Evolutionary conservation across 1,284 basidiomycete genomes (phyloP), one percentile per base, ranked within the genome.

Genomic region (Cryptococcus maquisensis): DNA sequence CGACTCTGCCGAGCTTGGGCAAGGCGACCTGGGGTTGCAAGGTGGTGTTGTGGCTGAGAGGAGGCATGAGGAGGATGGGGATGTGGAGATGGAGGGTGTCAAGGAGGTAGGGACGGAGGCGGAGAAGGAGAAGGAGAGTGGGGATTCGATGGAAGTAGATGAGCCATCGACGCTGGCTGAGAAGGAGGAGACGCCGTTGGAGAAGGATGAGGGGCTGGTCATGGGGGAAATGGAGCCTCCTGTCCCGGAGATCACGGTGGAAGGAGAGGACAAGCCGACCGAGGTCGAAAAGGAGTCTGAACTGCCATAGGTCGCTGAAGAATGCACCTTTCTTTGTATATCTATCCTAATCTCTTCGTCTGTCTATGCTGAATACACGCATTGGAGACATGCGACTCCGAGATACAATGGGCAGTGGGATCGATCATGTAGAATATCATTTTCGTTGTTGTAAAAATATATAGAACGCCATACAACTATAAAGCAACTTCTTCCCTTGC

Each of bases 171-270:
- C 28, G 6, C 10, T 32, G 28, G 51, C n/a, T 18, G 47, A 35
- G 32, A 43, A 37, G 18, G 41, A 7, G n/a, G 54, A 48, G 18
- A 40, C 42, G 21, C 49, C 45, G 40, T 24, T 52, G 23, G 55
- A 61, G 18, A 47, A 56, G 12, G 63, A 68, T 56, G 62, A 58
- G 24, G 66, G 68, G 7, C 47, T 70, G 49, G 61, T 66, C 7
- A 64, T 64, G 58, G 68, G 66, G 1, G 65, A 70, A 52, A 60
- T 64, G 59, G 52, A 63, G 12, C 60, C 59, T 21, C 68, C 68
- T 2, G 54, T 48, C 15, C 20, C 54, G 49, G 62, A 60, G 28
- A 45, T 69, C 23, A 57, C 47, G 15, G 56, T 65, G 5, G 51
- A 52, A 15, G 61, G 56, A 6, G 59, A 52, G 7, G 66, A 64